These are phyloP conservation scores for Pestalotiopsis sp. DNA, from an alignment of 2,329 filamentous ascomycete species.

Conservation along the genomic window DNA sequence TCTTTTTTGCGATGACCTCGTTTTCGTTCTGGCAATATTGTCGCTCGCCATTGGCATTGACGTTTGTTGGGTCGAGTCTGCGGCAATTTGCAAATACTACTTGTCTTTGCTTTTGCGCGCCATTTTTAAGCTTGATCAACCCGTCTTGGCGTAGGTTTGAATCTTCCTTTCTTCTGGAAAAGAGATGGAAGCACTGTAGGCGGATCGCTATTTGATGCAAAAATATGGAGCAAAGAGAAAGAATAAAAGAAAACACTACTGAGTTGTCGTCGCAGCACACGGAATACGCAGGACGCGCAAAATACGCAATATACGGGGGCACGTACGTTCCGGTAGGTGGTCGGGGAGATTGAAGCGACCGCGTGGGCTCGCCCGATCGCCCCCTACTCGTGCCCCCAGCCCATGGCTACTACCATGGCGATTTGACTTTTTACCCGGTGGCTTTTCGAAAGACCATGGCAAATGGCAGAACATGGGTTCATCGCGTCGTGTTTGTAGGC, in stretches of 20 bases:
- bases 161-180: not conserved
- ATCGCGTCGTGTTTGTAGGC: not conserved
- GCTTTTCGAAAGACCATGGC: not conserved
- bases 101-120: not conserved
- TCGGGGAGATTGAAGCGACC: not conserved
- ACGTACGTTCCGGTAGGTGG: no score
- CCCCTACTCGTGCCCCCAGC: no score
- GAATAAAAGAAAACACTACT: not conserved
- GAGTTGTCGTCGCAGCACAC: no score
- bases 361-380: not conserved
- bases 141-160: not conserved
- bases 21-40: no score
- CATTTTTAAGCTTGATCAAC: not conserved
- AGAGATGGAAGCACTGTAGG: not conserved
- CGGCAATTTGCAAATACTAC: not conserved
- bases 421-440: not conserved
- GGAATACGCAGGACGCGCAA: no score
- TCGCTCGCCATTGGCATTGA: not conserved
- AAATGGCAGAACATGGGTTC: not conserved
- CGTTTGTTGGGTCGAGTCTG: not conserved
- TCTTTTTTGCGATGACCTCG: no score
- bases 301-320: no score
- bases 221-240: not conserved
- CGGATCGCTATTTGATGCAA: not conserved
- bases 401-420: not conserved